These are phyloP conservation scores for Crithidia brevicula DNA, from an alignment of 208 protist genomes.

Conservation along the genomic window DNA sequence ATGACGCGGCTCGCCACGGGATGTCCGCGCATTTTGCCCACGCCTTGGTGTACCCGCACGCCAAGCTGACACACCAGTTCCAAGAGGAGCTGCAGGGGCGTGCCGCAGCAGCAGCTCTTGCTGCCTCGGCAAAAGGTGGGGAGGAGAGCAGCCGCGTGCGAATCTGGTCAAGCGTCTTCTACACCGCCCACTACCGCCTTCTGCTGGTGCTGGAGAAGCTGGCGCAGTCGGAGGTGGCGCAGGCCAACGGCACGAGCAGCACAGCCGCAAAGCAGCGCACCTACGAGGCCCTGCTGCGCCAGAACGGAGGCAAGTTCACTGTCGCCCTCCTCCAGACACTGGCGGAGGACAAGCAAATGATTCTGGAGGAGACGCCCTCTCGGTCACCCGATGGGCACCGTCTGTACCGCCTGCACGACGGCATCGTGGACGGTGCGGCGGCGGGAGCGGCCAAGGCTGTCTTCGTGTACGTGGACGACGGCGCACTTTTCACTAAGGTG, in stretches of 20 bases:
- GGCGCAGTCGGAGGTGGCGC: conserved; percentile 58
- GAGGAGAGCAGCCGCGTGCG: not conserved
- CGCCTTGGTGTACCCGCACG: conserved; percentile 43
- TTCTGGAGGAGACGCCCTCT: conserved; percentile 65
- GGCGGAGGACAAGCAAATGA: conserved; percentile 72
- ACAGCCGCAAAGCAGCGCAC: conserved; percentile 59
- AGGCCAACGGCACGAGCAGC: conserved; percentile 49
- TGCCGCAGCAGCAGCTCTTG: conserved; percentile 1
- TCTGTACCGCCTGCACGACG: conserved; percentile 68
- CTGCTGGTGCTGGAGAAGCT: conserved; percentile 73
- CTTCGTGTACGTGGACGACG: conserved; percentile 78
- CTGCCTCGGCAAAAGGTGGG: too few species aligned
- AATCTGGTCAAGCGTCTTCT: conserved; percentile 36
- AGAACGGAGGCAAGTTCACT: conserved; percentile 73
- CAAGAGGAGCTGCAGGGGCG: too few species aligned
- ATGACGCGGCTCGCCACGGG: conserved; percentile 42
- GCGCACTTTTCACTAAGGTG: conserved; percentile 63
- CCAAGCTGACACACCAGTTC: not conserved
- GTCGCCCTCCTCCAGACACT: conserved; percentile 60
- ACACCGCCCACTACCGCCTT: conserved; percentile 70
- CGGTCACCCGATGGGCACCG: conserved; percentile 67
- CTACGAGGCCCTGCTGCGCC: conserved; percentile 63
- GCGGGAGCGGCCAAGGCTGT: conserved; percentile 27
- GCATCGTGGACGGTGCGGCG: not conserved
- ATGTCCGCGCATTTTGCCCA: conserved; percentile 45